phyloP scores from a whole-genome alignment of 768 basidiomycete genomes.

The Hericium rajendrae region DNA sequence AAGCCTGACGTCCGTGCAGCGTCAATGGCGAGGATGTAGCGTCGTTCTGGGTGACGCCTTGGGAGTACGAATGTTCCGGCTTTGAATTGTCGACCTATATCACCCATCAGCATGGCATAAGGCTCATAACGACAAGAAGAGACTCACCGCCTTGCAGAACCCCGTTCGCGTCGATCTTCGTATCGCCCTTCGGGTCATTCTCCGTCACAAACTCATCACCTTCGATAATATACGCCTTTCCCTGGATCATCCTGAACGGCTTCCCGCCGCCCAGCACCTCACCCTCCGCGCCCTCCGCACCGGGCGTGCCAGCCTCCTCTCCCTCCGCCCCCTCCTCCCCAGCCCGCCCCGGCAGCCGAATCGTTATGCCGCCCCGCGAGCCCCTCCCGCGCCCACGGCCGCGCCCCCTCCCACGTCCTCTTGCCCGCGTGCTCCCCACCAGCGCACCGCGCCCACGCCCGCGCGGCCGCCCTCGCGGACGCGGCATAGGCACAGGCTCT shows the following conservation, averaged over 20 bases:
- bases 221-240: constrained; percentile 66
- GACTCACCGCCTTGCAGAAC: constrained; percentile 73
- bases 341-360: constrained; percentile 24
- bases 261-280: constrained; percentile 38
- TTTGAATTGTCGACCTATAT: constrained; percentile 77
- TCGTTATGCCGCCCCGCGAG: constrained; percentile 14
- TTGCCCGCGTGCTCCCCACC: constrained; percentile 17
- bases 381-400: constrained; percentile 20
- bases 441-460: constrained; percentile 19
- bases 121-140: neutral
- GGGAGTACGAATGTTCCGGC: constrained; percentile 83
- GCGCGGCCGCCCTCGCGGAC: constrained; percentile 17
- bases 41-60: constrained; percentile 70
- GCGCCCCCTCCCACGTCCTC: constrained; percentile 22
- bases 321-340: constrained; percentile 20
- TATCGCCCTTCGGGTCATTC: constrained; percentile 78
- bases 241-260: constrained; percentile 66
- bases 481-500: constrained; percentile 6
- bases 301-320: constrained; percentile 25
- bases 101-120: neutral
- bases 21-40: constrained; percentile 96
- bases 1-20: constrained; percentile 94
- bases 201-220: constrained; percentile 85
- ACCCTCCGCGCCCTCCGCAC: constrained; percentile 20
- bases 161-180: constrained; percentile 84